A percentile compares a stretch with the other conserved stretches of the same genome.
phyloP scores from a whole-genome alignment of 176 grass and related monocot species.

The Raddia guianensis region DNA sequence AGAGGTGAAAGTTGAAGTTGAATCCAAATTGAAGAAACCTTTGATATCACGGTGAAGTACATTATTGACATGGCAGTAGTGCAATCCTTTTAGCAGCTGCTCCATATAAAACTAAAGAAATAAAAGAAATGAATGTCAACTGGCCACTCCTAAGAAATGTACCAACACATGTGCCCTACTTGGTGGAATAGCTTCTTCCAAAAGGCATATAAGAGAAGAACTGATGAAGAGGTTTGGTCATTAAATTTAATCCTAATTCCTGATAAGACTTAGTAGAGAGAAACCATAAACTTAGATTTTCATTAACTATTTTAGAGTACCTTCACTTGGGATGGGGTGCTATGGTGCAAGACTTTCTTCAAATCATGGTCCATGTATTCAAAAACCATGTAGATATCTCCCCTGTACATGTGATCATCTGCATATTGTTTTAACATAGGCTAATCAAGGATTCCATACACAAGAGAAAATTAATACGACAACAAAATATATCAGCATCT shows the following conservation, averaged over 20 bases:
- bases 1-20: conserved; percentile 27
- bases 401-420: conserved; percentile 80
- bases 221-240: background rate
- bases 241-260: background rate
- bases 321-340: conserved; percentile 53
- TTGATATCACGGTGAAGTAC: conserved; percentile 86
- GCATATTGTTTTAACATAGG: conserved; percentile 15
- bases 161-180: background rate
- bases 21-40: conserved; percentile 52
- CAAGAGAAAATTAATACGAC: conserved; percentile 7
- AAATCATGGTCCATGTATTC: conserved; percentile 93
- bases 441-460: background rate
- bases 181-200: conserved; percentile 4
- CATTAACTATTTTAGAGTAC: conserved; percentile 32
- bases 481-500: conserved; percentile 22
- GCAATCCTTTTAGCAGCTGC: conserved; percentile 75
- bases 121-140: background rate
- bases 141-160: conserved; percentile 9
- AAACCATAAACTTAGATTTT: conserved; percentile 8
- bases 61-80: conserved; percentile 83
- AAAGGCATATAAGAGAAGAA: background rate
- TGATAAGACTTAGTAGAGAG: background rate
- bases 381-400: conserved; percentile 89
- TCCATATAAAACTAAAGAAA: conserved; percentile 65
- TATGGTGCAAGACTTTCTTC: conserved; percentile 67